These are phyloP conservation scores for Pleurotus eryngii DNA, from an alignment of 768 basidiomycete genomes.

Conservation along the genomic window DNA sequence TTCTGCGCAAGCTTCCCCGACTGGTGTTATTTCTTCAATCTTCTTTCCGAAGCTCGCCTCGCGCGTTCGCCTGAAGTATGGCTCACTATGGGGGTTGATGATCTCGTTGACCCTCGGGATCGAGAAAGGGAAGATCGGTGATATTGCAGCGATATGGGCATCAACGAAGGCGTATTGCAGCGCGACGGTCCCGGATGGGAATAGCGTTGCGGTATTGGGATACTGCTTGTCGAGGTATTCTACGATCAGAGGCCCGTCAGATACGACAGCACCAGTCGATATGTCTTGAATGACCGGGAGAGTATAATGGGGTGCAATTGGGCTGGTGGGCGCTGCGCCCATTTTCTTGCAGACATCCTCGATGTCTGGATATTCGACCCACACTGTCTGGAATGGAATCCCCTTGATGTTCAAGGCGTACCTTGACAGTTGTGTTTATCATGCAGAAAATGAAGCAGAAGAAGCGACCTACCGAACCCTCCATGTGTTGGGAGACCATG, in stretches of 20 bases:
- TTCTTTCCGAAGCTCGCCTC: not conserved
- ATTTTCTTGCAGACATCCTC: slow-evolving; percentile 26
- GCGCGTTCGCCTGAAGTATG: not conserved
- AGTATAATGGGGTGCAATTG: slow-evolving; percentile 27
- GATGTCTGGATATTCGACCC: slow-evolving; percentile 41
- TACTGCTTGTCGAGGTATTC: slow-evolving; percentile 40
- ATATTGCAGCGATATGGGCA: not conserved
- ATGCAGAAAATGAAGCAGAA: not conserved
- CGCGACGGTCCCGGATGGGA: not conserved
- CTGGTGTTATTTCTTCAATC: not conserved
- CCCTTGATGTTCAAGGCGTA: slow-evolving; percentile 17
- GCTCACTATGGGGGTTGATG: not conserved
- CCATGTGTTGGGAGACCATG: slow-evolving; percentile 46
- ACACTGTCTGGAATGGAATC: slow-evolving; percentile 32
- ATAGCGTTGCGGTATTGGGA: slow-evolving; percentile 18
- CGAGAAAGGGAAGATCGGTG: not conserved
- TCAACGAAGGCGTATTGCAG: not conserved
- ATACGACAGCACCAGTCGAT: slow-evolving; percentile 26
- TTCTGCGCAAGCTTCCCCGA: not conserved
- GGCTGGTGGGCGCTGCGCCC: slow-evolving; percentile 25
- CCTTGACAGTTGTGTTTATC: not conserved
- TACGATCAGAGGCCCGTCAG: slow-evolving; percentile 37
- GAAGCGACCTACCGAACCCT: slow-evolving; percentile 32
- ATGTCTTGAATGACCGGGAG: slow-evolving; percentile 40
- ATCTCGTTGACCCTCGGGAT: not conserved